Conservation (phyloP, 1,284 basidiomycete species). For the Fomitiporia mediterranea region DNA sequence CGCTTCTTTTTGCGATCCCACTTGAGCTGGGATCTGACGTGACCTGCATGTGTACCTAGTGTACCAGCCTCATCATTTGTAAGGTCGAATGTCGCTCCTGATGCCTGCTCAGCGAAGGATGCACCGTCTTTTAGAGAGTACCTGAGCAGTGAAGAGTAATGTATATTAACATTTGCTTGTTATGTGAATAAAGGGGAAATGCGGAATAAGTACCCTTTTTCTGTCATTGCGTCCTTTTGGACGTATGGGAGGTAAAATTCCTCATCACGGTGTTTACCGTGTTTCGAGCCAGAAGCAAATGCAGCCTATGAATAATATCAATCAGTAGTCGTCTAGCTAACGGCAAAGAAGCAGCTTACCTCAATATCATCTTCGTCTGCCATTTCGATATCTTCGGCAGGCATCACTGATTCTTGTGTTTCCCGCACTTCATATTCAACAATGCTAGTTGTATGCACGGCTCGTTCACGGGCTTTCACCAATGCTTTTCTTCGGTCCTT, state of each 20-base stretch:
- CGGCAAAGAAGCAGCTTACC: conserved; percentile 38
- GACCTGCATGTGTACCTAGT: conserved; percentile 57
- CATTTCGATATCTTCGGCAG: conserved; percentile 49
- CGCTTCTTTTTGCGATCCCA: conserved; percentile 99
- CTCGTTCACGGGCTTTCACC: conserved; percentile 54
- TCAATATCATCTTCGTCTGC: conserved; percentile 74
- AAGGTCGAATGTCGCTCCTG: conserved; percentile 79
- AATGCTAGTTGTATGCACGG: conserved; percentile 31
- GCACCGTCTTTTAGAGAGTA: conserved; percentile 85
- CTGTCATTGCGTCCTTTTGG: conserved; percentile 80
- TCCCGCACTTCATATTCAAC: conserved; percentile 35
- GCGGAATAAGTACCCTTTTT: conserved; percentile 69
- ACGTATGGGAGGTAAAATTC: conserved; percentile 92
- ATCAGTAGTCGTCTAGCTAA: neutral
- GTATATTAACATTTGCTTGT: conserved; percentile 2
- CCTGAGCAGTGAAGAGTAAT: conserved; percentile 35
- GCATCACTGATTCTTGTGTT: conserved; percentile 27
- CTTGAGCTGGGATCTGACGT: conserved; percentile 54
- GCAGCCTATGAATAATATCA: conserved; percentile 48
- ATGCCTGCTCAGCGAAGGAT: conserved; percentile 84
- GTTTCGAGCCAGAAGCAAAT: conserved; percentile 59
- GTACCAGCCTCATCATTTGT: conserved; percentile 69
- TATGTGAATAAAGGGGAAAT: neutral
- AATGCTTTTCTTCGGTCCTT: conserved; percentile 82
- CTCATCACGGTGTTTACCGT: conserved; percentile 65